Base-by-base conservation (phyloP, 305 asterid genomes). In the Rubia peregrina region DNA sequence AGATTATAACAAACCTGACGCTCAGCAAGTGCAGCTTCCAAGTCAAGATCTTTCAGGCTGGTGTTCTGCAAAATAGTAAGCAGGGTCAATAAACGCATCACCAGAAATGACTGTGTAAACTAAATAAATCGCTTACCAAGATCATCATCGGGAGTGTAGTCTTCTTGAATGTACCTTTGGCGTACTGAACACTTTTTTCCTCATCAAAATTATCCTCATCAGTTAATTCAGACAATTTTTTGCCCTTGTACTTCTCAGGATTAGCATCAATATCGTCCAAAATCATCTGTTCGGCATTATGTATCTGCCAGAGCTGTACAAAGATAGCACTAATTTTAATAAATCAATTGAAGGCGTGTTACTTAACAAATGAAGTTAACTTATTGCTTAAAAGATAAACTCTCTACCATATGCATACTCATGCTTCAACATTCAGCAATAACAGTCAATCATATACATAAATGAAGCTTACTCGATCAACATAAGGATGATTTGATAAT, bases 271-370 rank as follows among this genome's bases (percentile, higher is more conserved):
- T 59, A 73, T 93, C 98, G 77, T 93, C 97, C 90, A 93, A 53
- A 79, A 93, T 84, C 97, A 93, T 82, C 79, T 93, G 98, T 77
- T 93, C 98, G 71, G 97, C 97, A 77, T 89, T 91, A 84, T 88
- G 88, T 69, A 93, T 83, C 84, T 86, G 86, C 98, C 97, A 93
- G 69, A 93, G 73, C 98, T 93, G 89, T 83, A 84, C 19, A 53
- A 9, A 22, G 69, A 44, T 66, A 24, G 53, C 22, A 9, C 12
- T 26, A 14, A 65, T 12, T 16, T 41, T 0, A 65, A 64, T 7
- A 7, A 10, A 6, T 10, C 42, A 63, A 63, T 63, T 3, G 17
- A 38, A 41, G 30, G 24, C 21, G n/a, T 14, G 6, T 6, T 36
- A 66, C 11, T 9, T 36, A 19, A 1, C 14, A 19, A 30, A 5